Conservation (phyloP, 257 asterid genomes). For the Fraxinus americana region DNA sequence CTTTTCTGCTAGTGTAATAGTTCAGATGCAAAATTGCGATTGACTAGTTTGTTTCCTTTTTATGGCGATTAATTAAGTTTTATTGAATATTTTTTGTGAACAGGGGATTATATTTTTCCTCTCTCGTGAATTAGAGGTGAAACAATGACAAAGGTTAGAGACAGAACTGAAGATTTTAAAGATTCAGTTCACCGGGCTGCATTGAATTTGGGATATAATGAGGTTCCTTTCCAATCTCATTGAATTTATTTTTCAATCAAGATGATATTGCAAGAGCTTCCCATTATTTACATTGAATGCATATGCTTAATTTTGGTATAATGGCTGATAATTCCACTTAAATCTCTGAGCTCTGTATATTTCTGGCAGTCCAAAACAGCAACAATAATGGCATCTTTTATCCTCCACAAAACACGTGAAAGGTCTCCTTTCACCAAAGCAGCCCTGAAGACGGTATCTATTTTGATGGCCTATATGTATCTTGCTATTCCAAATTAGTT, state of each 20-base stretch:
- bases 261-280: neutral
- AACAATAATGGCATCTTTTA: conserved; percentile 76
- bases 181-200: conserved; percentile 84
- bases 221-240: conserved; percentile 43
- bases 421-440: conserved; percentile 77
- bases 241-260: neutral
- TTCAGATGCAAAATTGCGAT: neutral
- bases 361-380: conserved; percentile 78
- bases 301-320: neutral
- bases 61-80: neutral
- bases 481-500: neutral
- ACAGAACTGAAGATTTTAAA: conserved; percentile 92
- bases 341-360: conserved; percentile 24
- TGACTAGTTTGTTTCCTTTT: neutral
- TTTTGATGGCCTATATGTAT: conserved; percentile 3
- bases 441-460: conserved; percentile 73
- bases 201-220: conserved; percentile 67
- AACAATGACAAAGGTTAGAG: conserved; percentile 70
- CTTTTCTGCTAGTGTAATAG: neutral
- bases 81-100: neutral
- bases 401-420: conserved; percentile 69
- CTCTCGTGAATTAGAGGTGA: conserved; percentile 7
- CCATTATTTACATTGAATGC: neutral
- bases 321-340: neutral
- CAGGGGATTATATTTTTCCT: conserved; percentile 11